A percentile compares a stretch with the other conserved stretches of the same genome.
Evolutionary conservation across 352 stramenopile species (phyloP).

Genomic region (Peronospora destructor): DNA sequence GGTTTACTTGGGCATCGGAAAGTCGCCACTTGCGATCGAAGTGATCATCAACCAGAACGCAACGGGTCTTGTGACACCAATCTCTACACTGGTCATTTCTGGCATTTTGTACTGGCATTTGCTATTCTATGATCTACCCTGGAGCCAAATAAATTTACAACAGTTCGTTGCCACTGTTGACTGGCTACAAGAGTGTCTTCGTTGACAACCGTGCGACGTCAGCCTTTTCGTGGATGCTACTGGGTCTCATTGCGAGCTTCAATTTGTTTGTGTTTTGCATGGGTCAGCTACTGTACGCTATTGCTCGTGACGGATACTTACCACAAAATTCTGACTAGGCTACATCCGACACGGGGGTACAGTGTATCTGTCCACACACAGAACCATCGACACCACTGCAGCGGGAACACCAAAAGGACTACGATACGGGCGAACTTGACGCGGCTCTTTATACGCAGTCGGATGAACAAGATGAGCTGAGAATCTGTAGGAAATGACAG

Average conservation of each 20-base stretch:
- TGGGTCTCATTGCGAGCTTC: conserved; percentile 59
- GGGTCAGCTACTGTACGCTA: conserved; percentile 56
- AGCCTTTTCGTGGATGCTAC: conserved; percentile 59
- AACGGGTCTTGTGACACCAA: conserved; percentile 61
- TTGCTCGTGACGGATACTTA: conserved; percentile 56
- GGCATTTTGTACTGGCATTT: conserved; percentile 43
- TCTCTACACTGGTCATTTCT: conserved; percentile 40
- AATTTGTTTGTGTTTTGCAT: conserved; percentile 81
- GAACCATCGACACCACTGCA: conserved; percentile 49
- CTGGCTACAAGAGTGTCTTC: conserved; percentile 61
- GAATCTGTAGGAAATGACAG: no score
- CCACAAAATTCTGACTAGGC: conserved; percentile 38
- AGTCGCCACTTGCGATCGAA: conserved; percentile 55
- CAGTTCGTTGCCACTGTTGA: conserved; percentile 45
- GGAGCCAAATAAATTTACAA: conserved; percentile 36
- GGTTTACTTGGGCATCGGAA: conserved; percentile 66
- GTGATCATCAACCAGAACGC: conserved; percentile 52
- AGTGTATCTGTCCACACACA: conserved; percentile 48
- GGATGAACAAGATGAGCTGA: no score
- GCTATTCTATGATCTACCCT: conserved; percentile 61
- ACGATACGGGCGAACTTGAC: no score
- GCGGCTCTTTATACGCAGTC: no score
- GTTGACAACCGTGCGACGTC: conserved; percentile 59
- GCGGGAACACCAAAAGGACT: no score
- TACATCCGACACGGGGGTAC: conserved; percentile 42